Base-by-base conservation (phyloP, 495 filamentous ascomycete genomes). In the Podospora fimiseda region DNA sequence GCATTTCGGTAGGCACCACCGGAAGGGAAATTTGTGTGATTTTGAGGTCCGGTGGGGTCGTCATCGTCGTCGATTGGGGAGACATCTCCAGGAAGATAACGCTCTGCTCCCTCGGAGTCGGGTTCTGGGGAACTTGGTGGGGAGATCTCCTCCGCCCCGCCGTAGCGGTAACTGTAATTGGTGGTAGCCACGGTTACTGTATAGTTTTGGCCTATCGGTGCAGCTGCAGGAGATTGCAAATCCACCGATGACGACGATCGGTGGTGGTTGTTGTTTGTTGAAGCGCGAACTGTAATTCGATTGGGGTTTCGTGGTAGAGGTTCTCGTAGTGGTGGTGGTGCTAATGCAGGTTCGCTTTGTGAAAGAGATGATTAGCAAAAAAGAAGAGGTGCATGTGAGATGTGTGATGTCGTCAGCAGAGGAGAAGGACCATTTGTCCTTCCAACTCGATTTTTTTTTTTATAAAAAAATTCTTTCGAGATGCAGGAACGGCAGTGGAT, bases 41-140 rank as follows among this genome's bases (percentile, higher is more conserved):
- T 43, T n/a, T 16, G 48, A 40, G 18, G 6, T 1, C 22, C n/a
- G 20, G 23, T 33, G 23, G 40, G 43, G 7, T 44, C 57, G 24
- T 60, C 53, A 18, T 68, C 66, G 51, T 78, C 75, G 51, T 80
- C 76, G 21, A 80, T 78, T 20, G 77, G 77, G 36, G 77, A 80
- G 16, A 80, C 76, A 48, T 78, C 73, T 37, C 58, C 62, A 21
- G 60, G 43, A 58, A 64, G 40, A 56, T 61, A 52, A 61, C 59
- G 60, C 43, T 43, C 39, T 45, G 53, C 52, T 13, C 22, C 53
- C 14, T 13, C 39, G 22, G 56, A 57, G 16, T 62, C 61, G 1
- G 59, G 63, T 61, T 75, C 74, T 33, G 74, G 72, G 39, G 74
- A 76, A 66, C 74, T 76, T 9, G 74, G 74, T 43, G 74, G 74